A percentile compares a stretch with the other conserved stretches of the same genome.
Evolutionary conservation across 2,329 filamentous ascomycete species (phyloP).

Genomic region (Botrytis cinerea): DNA sequence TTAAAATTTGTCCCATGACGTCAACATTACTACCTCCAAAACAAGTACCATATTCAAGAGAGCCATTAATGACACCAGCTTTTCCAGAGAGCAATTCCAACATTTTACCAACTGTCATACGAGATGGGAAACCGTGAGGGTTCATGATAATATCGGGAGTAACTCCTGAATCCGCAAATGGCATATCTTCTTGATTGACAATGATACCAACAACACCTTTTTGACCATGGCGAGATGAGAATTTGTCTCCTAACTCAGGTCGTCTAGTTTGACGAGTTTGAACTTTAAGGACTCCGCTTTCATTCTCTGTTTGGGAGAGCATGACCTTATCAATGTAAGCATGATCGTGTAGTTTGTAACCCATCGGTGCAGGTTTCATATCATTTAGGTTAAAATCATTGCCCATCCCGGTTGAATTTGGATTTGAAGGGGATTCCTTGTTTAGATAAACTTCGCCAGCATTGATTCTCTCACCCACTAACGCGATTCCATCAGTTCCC

Average conservation of each 20-base stretch:
- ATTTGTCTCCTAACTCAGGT: constrained; percentile 96
- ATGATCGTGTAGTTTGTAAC: constrained; percentile 81
- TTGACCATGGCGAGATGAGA: constrained; percentile 96
- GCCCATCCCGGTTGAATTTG: constrained; percentile 70
- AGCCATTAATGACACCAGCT: constrained; percentile 82
- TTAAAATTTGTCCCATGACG: constrained; percentile 82
- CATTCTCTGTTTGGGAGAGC: constrained; percentile 84
- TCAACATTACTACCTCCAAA: constrained; percentile 84
- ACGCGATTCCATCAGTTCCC: constrained; percentile 83
- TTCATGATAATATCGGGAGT: constrained; percentile 99
- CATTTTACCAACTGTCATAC: constrained; percentile 99
- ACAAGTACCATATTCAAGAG: constrained; percentile 84
- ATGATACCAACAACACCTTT: constrained; percentile 98
- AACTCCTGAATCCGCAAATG: constrained; percentile 87
- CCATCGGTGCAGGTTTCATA: constrained; percentile 66
- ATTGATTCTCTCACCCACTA: constrained; percentile 78
- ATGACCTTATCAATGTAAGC: constrained; percentile 96
- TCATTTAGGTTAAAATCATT: constrained; percentile 64
- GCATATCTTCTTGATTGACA: constrained; percentile 94
- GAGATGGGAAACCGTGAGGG: constrained; percentile 97
- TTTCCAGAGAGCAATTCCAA: constrained; percentile 94
- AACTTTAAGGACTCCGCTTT: constrained; percentile 86
- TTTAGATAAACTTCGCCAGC: constrained; percentile 85
- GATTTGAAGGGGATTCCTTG: constrained; percentile 82
- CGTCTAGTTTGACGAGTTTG: constrained; percentile 94